Conservation (phyloP, 306 rosid species). For the Delonix regia region DNA sequence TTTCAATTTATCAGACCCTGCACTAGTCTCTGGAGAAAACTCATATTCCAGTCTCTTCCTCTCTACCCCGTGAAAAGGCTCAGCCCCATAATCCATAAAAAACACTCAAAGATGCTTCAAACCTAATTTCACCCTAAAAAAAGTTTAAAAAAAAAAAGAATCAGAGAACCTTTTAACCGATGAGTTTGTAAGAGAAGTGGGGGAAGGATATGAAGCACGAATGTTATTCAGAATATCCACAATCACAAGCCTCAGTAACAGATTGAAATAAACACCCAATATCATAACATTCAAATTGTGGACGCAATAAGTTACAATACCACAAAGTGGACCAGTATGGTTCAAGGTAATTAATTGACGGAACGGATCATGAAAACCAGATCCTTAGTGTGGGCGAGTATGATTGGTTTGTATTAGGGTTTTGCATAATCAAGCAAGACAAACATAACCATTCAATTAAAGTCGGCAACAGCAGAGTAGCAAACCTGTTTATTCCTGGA, state of each 20-base stretch:
- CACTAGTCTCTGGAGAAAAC: slow-evolving; percentile 39
- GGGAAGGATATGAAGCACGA: not conserved
- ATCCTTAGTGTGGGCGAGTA: not conserved
- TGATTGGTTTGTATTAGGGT: slow-evolving; percentile 3
- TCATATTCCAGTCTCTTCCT: slow-evolving; percentile 44
- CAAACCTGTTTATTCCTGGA: slow-evolving; percentile 17
- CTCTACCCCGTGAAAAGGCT: slow-evolving; percentile 44
- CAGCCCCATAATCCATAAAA: slow-evolving; percentile 66
- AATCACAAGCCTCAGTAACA: not conserved
- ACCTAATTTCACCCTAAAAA: slow-evolving; percentile 53
- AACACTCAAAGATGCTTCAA: slow-evolving; percentile 38
- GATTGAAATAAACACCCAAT: slow-evolving; percentile 22
- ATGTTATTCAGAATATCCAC: not conserved
- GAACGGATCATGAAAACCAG: not conserved
- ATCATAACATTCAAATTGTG: not conserved
- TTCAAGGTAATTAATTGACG: not conserved
- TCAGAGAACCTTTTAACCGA: slow-evolving; percentile 13
- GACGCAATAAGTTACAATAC: not conserved
- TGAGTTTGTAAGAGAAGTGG: not conserved
- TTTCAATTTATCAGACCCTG: slow-evolving; percentile 49
- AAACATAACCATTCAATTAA: too few relatives aligned
- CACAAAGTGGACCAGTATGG: not conserved
- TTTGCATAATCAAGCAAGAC: not conserved
- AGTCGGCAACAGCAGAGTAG: not conserved
- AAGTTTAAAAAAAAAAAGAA: slow-evolving; percentile 20